These are phyloP conservation scores for Trypanosoma scelopori DNA, from an alignment of 208 protist genomes.

Conservation along the genomic window DNA sequence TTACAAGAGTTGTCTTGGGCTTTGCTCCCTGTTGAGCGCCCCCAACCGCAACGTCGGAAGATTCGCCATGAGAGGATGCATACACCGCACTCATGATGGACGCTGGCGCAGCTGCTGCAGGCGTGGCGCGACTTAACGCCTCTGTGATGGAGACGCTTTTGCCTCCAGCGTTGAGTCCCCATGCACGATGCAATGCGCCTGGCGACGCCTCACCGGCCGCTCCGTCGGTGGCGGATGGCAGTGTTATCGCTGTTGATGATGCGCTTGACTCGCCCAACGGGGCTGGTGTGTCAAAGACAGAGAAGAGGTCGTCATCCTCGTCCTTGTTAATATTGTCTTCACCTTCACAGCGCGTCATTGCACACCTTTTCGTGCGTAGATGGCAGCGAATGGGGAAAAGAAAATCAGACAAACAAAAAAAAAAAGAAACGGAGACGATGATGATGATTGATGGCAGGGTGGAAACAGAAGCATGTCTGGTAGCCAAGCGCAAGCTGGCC, in stretches of 20 bases:
- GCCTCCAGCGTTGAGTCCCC: not conserved
- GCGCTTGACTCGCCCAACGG: not conserved
- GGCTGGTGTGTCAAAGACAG: slow-evolving; percentile 26
- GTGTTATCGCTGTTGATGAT: slow-evolving; percentile 20
- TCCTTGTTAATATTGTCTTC: slow-evolving; percentile 12
- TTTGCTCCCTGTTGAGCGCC: not conserved
- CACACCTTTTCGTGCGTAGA: not conserved
- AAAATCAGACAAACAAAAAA: slow-evolving; percentile 2
- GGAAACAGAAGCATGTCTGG: too few species aligned
- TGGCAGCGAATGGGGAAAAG: slow-evolving; percentile 11
- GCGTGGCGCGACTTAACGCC: slow-evolving; percentile 4
- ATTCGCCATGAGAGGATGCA: not conserved
- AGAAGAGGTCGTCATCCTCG: slow-evolving; percentile 64
- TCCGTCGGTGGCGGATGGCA: not conserved
- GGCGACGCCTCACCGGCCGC: not conserved
- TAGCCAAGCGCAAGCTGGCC: too few species aligned
- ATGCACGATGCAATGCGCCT: not conserved
- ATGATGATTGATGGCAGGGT: too few species aligned
- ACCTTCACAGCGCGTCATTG: not conserved
- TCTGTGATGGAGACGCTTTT: slow-evolving; percentile 15
- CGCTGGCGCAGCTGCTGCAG: slow-evolving; percentile 3
- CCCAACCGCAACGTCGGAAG: not conserved
- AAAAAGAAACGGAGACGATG: too few species aligned
- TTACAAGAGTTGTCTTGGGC: not conserved
- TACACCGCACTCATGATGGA: slow-evolving; percentile 28